Percentiles rank a stretch among this genome's conserved stretches.
Evolutionary conservation across 441 rosid species (phyloP).

Genomic region (Corymbia calophylla): DNA sequence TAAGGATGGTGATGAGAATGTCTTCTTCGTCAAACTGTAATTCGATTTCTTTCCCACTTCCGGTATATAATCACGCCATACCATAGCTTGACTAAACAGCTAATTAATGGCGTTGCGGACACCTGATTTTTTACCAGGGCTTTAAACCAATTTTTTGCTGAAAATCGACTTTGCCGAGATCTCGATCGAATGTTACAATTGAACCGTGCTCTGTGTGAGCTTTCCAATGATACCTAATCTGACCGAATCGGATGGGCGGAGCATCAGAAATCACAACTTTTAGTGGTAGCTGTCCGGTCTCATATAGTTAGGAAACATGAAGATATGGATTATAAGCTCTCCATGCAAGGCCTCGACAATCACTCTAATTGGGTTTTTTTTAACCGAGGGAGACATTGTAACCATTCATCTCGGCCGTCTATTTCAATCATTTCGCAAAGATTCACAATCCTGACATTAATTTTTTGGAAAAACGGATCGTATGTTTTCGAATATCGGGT

Average conservation of each 20-base stretch:
- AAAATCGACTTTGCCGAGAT: background rate
- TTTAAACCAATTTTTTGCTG: background rate
- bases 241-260: background rate
- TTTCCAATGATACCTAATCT: background rate
- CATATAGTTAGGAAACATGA: background rate
- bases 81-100: background rate
- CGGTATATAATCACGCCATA: background rate
- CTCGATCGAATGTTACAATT: background rate
- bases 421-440: background rate
- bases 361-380: background rate
- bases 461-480: background rate
- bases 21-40: background rate
- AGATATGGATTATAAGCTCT: background rate
- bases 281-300: background rate
- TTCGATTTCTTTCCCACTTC: background rate
- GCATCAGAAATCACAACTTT: background rate
- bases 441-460: background rate
- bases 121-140: background rate
- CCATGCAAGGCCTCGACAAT: fast-evolving
- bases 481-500: no score
- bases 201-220: background rate
- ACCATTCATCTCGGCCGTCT: no score
- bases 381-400: no score
- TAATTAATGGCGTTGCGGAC: background rate
- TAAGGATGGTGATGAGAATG: background rate